Conservation (phyloP, 768 basidiomycete species). For the Zangia roseola region DNA sequence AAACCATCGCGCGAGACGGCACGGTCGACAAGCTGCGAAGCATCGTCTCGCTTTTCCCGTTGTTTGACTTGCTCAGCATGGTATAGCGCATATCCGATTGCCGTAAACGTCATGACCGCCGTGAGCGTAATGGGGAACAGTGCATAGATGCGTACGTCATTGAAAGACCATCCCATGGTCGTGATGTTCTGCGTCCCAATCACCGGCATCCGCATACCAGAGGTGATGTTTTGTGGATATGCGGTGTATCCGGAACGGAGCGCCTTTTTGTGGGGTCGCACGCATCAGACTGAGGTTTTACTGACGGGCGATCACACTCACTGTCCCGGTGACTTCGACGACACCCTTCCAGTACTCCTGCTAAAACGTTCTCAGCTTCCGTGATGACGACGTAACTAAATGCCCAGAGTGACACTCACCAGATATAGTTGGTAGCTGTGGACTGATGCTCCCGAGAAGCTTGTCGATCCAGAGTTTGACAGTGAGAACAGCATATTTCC, state of each 20-base stretch:
- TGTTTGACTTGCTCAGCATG: not conserved
- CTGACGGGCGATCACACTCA: not conserved
- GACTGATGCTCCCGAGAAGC: not conserved
- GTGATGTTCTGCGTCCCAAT: not conserved
- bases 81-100: not conserved
- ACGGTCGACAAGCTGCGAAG: too few species aligned
- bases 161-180: not conserved
- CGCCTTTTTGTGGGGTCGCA: not conserved
- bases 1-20: too few species aligned
- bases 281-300: not conserved
- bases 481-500: conserved; percentile 4
- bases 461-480: not conserved
- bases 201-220: not conserved
- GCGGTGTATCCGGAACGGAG: not conserved
- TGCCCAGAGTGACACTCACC: not conserved
- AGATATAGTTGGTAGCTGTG: not conserved
- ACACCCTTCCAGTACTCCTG: not conserved
- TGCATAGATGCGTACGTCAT: not conserved
- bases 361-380: not conserved
- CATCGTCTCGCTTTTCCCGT: not conserved
- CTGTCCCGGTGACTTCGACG: not conserved
- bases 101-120: not conserved
- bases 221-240: not conserved
- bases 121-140: not conserved
- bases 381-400: too few species aligned